Evolutionary conservation across 495 filamentous ascomycete genomes (phyloP).

Genomic region (Lasiosphaeriaceae sp.): DNA sequence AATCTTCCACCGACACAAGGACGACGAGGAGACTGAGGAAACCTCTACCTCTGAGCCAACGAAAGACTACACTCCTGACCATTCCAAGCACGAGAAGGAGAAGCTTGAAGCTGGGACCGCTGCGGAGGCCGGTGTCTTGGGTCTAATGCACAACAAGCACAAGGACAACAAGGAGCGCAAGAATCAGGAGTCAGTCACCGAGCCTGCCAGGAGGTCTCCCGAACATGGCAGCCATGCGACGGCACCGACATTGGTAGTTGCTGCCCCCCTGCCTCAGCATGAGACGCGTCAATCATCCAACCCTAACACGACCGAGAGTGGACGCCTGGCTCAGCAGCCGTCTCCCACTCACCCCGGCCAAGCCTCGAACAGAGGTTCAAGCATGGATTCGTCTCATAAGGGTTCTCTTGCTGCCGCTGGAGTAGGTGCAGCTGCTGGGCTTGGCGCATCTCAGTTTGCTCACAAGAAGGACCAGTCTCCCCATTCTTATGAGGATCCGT

Average conservation of each 20-base stretch:
- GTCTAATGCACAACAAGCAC: not conserved
- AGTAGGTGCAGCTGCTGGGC: conserved; percentile 9
- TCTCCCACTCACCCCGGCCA: not conserved
- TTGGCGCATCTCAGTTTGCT: conserved; percentile 11
- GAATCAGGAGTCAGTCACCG: not conserved
- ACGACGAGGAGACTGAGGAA: conserved; percentile 15
- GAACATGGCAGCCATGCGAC: not conserved
- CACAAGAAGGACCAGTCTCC: not conserved
- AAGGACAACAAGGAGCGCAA: not conserved
- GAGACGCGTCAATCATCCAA: too few species aligned
- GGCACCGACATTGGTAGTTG: not conserved
- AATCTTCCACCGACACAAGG: conserved; percentile 32
- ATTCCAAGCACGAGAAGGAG: conserved; percentile 4
- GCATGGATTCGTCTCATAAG: not conserved
- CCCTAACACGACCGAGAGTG: not conserved
- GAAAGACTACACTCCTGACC: conserved; percentile 5
- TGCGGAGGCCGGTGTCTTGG: not conserved
- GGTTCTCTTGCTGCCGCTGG: not conserved
- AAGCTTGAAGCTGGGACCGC: not conserved
- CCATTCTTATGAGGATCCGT: not conserved
- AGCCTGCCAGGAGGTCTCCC: too few species aligned
- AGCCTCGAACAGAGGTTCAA: not conserved
- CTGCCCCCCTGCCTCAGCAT: too few species aligned
- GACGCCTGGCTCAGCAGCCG: too few species aligned
- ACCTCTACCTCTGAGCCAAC: conserved; percentile 4